Base-by-base conservation (phyloP, 768 basidiomycete genomes). In the Suillus hirtellus region DNA sequence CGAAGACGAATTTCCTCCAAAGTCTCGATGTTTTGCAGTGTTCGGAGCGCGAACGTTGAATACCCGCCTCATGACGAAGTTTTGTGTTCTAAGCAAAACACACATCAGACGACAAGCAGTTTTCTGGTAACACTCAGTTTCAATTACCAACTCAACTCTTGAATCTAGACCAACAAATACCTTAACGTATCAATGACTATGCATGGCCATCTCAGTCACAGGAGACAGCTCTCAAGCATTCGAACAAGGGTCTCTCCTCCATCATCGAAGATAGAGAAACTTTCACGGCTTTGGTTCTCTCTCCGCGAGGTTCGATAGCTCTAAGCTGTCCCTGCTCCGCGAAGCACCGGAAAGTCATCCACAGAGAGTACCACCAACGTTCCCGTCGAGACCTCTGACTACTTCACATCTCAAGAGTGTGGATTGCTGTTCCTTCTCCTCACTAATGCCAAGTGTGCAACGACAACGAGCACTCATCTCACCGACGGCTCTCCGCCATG, bases 401-500 rank as follows among this genome's bases (percentile, higher is more conserved):
- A 50, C 44, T 52, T 60, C 15, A 58, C 47, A n/a, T 53, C 62
- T 63, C 66, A 52, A 64, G 34, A 31, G 58, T 60, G 58, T 53
- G 35, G 64, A 65, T 11, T 42, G 8, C 60, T 65, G 46, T 69
- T 66, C 42, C 60, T 62, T 65, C 64, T 64, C 44, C 7, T 50
- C 47, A 52, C 31, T 34, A 17, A 49, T 66, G 62, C 24, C 10
- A 34, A 38, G 66, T 55, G 24, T 34, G 31, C 49, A 44, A 63
- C 40, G 12, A 47, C 60, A 53, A 59, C 31, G 17, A 58, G 24
- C 19, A 46, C 37, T 46, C 64, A 59, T 64, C 59, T n/a, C 37
- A 72, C 40, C 67, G 58, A 68, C 67, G 66, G 68, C 63, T 44
- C 66, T 59, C 65, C 21, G 61, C 66, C 56, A 75, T 75, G 74